Evolutionary conservation across 1,284 basidiomycete species (phyloP).

Genomic region (Marasmius sp.): DNA sequence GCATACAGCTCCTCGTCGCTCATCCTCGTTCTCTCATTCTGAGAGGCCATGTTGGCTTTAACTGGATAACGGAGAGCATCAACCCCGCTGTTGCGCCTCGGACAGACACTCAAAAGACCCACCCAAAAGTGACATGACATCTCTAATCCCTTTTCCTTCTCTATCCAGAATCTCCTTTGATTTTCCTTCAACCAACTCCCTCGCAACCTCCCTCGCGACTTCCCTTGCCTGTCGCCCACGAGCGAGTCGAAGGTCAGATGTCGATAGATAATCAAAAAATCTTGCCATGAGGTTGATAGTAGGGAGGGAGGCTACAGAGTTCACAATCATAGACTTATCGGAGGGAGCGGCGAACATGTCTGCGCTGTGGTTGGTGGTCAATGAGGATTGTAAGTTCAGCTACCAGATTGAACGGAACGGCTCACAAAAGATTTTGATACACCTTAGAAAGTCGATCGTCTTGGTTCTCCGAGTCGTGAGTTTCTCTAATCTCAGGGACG

Average conservation of each 20-base stretch:
- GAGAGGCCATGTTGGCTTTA: neutral
- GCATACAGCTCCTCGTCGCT: neutral
- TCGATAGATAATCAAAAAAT: constrained; percentile 1
- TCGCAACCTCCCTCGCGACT: constrained; percentile 1
- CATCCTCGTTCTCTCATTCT: neutral
- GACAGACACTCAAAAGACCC: neutral
- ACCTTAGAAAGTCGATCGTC: constrained; percentile 3
- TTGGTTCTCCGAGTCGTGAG: too few species aligned
- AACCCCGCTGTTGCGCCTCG: neutral
- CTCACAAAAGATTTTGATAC: constrained; percentile 10
- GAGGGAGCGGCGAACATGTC: constrained; percentile 8
- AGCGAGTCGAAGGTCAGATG: neutral
- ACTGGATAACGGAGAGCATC: neutral
- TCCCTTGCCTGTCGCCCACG: neutral
- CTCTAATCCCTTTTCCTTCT: constrained; percentile 4
- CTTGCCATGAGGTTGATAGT: constrained; percentile 2
- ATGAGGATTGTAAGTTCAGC: too few species aligned
- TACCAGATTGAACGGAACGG: neutral
- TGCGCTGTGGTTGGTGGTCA: neutral
- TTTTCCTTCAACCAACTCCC: constrained; percentile 7
- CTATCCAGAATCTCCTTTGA: constrained; percentile 5
- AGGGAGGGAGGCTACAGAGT: constrained; percentile 1
- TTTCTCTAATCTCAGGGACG: too few species aligned
- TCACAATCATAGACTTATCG: neutral
- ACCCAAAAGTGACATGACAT: constrained; percentile 11